Conservation (phyloP, 805 yeast species). For the Lipomyces chichibuensis region DNA sequence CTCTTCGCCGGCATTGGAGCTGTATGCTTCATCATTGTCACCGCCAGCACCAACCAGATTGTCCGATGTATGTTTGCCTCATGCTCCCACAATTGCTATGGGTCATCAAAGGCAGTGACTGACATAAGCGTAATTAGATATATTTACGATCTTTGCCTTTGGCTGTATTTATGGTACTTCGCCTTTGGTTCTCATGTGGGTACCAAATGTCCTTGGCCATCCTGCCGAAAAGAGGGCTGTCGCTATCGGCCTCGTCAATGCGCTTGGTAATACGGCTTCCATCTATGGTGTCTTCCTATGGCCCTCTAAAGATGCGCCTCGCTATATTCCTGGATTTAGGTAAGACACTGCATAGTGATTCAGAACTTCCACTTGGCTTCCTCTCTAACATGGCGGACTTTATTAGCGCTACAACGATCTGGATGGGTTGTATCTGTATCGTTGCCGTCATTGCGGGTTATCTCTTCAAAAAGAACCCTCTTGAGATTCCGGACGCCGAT, state of each 20-base stretch:
- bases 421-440: neutral
- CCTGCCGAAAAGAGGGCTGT: conserved; percentile 51
- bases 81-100: too few relatives aligned
- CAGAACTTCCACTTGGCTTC: too few relatives aligned
- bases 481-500: too few relatives aligned
- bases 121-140: neutral
- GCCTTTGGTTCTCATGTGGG: conserved; percentile 17
- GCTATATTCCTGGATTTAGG: conserved; percentile 20
- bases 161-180: neutral
- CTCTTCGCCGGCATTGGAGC: too few relatives aligned
- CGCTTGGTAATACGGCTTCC: conserved; percentile 20
- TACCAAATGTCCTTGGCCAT: conserved; percentile 45
- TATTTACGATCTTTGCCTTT: conserved; percentile 24
- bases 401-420: neutral
- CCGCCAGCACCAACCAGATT: too few relatives aligned
- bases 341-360: conserved; percentile 4
- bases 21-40: too few relatives aligned
- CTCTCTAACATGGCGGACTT: too few relatives aligned
- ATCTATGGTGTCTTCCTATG: conserved; percentile 26
- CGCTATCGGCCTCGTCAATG: conserved; percentile 49
- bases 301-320: conserved; percentile 13
- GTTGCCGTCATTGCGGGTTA: too few relatives aligned
- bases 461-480: too few relatives aligned
- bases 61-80: too few relatives aligned
- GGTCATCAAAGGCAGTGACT: too few relatives aligned